Conservation (phyloP, 1,139 yeast species). For the Debaryomyces nepalensis region DNA sequence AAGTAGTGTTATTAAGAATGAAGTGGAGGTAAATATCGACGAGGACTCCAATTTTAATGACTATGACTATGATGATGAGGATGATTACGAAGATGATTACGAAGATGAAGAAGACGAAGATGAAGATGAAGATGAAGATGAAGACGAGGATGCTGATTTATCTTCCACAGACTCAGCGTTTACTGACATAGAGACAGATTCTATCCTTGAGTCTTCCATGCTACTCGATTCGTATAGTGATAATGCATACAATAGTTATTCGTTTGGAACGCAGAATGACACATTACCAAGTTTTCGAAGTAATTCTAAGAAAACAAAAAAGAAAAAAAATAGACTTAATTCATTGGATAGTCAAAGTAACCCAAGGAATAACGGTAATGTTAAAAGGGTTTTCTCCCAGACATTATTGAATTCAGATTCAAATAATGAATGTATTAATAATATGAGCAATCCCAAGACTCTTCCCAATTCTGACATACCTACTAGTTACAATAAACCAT, state of each 20-base stretch:
- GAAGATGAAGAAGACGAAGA: conserved; percentile 25
- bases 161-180: conserved; percentile 49
- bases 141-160: conserved; percentile 30
- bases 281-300: conserved; percentile 15
- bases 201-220: conserved; percentile 39
- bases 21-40: conserved; percentile 11
- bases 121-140: conserved; percentile 26
- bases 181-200: conserved; percentile 49
- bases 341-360: conserved; percentile 27
- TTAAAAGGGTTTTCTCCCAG: conserved; percentile 16
- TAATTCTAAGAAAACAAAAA: conserved; percentile 21
- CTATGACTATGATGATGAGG: conserved; percentile 22
- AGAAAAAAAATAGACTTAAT: conserved; percentile 24
- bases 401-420: conserved; percentile 6
- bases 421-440: conserved; percentile 1
- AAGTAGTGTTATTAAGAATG: conserved; percentile 7
- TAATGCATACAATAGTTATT: conserved; percentile 21
- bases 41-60: conserved; percentile 19
- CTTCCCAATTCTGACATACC: neutral
- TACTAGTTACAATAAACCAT: neutral
- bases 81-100: conserved; percentile 20
- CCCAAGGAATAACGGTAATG: conserved; percentile 17
- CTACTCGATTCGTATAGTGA: conserved; percentile 32
- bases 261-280: conserved; percentile 21
- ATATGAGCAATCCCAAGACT: neutral